Conservation (phyloP, 345 rosid genomes). For the Psidium friedrichsthalianum region DNA sequence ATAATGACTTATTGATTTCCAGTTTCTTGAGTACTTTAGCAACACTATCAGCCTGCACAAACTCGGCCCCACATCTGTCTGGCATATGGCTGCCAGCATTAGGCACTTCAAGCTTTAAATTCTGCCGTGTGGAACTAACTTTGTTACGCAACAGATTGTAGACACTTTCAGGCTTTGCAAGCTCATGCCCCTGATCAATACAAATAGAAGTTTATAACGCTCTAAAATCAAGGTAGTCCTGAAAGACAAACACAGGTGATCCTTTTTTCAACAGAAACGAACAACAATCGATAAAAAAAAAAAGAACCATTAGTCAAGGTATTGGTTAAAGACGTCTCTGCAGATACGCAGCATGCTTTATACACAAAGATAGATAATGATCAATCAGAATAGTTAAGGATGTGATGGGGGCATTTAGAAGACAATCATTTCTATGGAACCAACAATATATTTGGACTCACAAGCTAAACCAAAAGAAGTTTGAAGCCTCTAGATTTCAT, state of each 20-base stretch:
- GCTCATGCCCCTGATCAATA: conserved; percentile 32
- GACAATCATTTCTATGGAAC: not conserved
- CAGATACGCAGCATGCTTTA: not conserved
- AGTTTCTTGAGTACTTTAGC: conserved; percentile 18
- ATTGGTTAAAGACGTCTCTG: not conserved
- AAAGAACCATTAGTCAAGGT: not conserved
- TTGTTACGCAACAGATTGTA: conserved; percentile 38
- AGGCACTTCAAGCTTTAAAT: conserved; percentile 12
- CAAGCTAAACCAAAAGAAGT: not conserved
- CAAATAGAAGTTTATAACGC: not conserved
- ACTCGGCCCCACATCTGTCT: conserved; percentile 20
- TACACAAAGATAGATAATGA: not conserved
- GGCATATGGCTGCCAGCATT: conserved; percentile 7
- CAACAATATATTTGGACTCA: not conserved
- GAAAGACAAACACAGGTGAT: not conserved
- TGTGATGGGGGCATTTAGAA: not conserved
- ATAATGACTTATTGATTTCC: conserved; percentile 19
- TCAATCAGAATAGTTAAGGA: not conserved
- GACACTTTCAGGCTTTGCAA: conserved; percentile 38
- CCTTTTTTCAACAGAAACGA: not conserved
- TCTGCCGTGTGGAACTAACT: conserved; percentile 14
- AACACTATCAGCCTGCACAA: conserved; percentile 14
- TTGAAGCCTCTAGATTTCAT: not conserved
- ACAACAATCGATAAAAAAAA: not conserved
- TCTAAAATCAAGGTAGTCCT: not conserved